A percentile compares a stretch with the other conserved stretches of the same genome.
phyloP scores from a whole-genome alignment of 1,139 yeast species.

The Geotrichum candidum region DNA sequence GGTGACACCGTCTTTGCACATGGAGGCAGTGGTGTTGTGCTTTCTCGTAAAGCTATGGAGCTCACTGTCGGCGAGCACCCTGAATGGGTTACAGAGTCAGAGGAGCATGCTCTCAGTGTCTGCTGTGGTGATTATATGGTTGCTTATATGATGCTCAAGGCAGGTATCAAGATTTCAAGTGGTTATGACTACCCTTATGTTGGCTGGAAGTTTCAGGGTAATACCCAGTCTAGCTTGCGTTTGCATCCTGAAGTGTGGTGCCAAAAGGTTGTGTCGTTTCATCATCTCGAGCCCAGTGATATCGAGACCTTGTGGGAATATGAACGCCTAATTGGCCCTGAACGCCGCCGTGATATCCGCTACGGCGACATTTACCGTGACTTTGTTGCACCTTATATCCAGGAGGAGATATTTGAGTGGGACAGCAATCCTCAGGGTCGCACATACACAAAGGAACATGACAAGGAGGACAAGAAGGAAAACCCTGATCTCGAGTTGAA shows the following conservation, averaged over 20 bases:
- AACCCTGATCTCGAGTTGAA: conserved; percentile 14
- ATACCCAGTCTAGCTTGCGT: conserved; percentile 24
- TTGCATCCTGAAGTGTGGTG: conserved; percentile 31
- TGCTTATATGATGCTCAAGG: conserved; percentile 27
- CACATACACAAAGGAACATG: conserved; percentile 17
- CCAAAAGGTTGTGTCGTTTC: conserved; percentile 34
- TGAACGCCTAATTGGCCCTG: conserved; percentile 30
- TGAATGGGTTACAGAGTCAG: conserved; percentile 27
- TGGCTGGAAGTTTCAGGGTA: conserved; percentile 33
- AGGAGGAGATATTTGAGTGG: conserved; percentile 27
- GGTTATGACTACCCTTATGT: conserved; percentile 23
- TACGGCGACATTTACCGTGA: conserved; percentile 34
- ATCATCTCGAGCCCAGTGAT: conserved; percentile 33
- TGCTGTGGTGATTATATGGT: conserved; percentile 38
- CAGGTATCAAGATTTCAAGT: conserved; percentile 20
- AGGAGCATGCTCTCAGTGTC: conserved; percentile 25
- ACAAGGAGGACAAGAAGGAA: conserved; percentile 16
- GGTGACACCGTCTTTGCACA: conserved; percentile 31
- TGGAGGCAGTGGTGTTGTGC: conserved; percentile 37
- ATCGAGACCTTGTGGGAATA: conserved; percentile 36
- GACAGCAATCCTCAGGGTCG: conserved; percentile 26
- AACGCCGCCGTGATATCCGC: conserved; percentile 27
- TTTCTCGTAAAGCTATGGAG: conserved; percentile 34
- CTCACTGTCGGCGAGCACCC: conserved; percentile 22
- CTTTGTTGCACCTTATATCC: conserved; percentile 32